Evolutionary conservation across 2,329 filamentous ascomycete genomes (phyloP).

Genomic region (Sporothrix dimorphospora): DNA sequence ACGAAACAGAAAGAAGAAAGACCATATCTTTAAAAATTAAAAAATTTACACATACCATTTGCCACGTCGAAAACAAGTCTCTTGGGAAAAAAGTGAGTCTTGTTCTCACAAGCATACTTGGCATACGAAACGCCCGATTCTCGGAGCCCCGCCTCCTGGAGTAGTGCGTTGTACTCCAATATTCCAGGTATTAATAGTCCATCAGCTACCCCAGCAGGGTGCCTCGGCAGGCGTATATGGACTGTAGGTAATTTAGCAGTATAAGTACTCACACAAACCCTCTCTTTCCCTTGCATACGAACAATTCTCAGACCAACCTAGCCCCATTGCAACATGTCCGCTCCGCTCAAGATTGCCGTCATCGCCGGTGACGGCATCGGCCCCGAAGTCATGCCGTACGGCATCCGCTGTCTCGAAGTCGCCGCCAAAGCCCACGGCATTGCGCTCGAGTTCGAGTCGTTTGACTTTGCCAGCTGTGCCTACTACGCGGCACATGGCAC

Average conservation of each 20-base stretch:
- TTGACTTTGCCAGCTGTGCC: slow-evolving; percentile 66
- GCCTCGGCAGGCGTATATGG: background rate
- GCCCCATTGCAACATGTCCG: background rate
- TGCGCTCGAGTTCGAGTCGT: slow-evolving; percentile 62
- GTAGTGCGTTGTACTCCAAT: background rate
- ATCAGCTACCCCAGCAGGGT: too few relatives aligned
- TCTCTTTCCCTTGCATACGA: background rate
- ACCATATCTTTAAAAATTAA: too few relatives aligned
- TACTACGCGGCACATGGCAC: slow-evolving; percentile 67
- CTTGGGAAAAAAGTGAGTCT: too few relatives aligned
- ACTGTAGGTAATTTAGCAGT: background rate
- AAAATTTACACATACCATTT: too few relatives aligned
- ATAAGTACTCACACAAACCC: background rate
- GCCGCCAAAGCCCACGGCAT: slow-evolving; percentile 55
- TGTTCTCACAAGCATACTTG: too few relatives aligned
- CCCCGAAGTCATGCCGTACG: slow-evolving; percentile 42
- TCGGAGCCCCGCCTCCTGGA: slow-evolving; percentile 1
- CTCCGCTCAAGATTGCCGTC: slow-evolving; percentile 30
- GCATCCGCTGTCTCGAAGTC: slow-evolving; percentile 43
- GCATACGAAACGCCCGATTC: background rate
- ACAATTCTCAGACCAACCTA: too few relatives aligned
- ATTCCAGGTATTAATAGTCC: too few relatives aligned
- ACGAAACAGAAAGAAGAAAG: too few relatives aligned
- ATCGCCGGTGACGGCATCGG: slow-evolving; percentile 39
- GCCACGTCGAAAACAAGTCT: too few relatives aligned